Evolutionary conservation across 179 eudicot species (phyloP), one percentile per base, ranked within the genome.

Genomic region (Gypsophila paniculata): DNA sequence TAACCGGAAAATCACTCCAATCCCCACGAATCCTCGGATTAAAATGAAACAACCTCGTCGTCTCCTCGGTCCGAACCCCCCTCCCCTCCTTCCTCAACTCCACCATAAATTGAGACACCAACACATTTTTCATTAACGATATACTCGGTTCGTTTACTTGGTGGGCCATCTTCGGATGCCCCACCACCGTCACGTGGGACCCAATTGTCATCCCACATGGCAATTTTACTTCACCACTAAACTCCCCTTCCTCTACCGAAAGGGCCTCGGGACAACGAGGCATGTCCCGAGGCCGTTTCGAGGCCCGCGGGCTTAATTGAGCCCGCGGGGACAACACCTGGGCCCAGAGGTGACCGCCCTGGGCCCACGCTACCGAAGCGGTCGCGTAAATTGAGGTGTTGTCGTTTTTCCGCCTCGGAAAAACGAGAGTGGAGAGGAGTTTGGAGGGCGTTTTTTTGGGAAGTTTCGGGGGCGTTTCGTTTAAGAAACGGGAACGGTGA

Each of bases 21-120:
- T 90, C 96, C 32, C 96, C 96, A 67, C 82, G 82, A 48, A 88
- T 76, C 85, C 93, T 77, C 0, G 96, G 93, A 79, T 90, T 90
- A 63, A 90, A 90, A 84, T 90, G 96, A 71, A 90, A 55, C 21
- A 90, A 78, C 80, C 87, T 81, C 0, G 87, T 82, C 34, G 82
- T 83, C 55, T 75, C 91, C 69, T 81, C 90, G 14, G 85, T 86
- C 13, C 69, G 77, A 8, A 74, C 85, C 21, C 70, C 78, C 54
- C 60, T 79, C 34, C 34, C 34, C 77, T 79, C 78, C 29, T 85
- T 84, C 81, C 85, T 86, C 77, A 90, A 55, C 78, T 90, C 96
- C 77, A 90, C 65, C 84, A 88, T 82, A 64, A 88, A 90, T 89
- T 90, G 93, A 1, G 91, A 87, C 46, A 85, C 86, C 89, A 80